Conservation (phyloP, 2,329 filamentous ascomycete genomes). For the Chalaropsis ovoidea region DNA sequence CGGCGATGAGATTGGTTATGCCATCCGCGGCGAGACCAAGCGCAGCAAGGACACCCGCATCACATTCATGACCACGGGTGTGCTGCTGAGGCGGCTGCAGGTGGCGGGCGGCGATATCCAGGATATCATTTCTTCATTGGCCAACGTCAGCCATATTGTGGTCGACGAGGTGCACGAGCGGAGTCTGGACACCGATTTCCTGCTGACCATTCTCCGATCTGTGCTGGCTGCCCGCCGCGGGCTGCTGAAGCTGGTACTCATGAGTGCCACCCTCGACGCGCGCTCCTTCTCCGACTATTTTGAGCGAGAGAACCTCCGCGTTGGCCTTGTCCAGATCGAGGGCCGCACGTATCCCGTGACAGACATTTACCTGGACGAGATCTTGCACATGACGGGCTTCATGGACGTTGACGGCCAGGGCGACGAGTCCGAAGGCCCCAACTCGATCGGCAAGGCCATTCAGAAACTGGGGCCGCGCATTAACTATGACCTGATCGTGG, state of each 20-base stretch:
- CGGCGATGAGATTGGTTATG: constrained; percentile 82
- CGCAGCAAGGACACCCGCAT: constrained; percentile 67
- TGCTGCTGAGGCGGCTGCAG: constrained; percentile 81
- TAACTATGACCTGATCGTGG: constrained; percentile 78
- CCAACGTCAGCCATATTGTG: constrained; percentile 86
- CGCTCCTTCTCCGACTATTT: constrained; percentile 80
- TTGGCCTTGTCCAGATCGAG: constrained; percentile 75
- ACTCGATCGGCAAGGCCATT: constrained; percentile 56
- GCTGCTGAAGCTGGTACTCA: constrained; percentile 78
- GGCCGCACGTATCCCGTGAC: constrained; percentile 83
- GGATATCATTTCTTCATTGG: constrained; percentile 69
- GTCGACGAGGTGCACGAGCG: constrained; percentile 96
- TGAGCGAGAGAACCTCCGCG: constrained; percentile 51
- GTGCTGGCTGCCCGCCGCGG: constrained; percentile 65
- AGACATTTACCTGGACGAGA: constrained; percentile 82
- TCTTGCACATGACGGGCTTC: constrained; percentile 70
- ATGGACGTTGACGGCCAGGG: constrained; percentile 39
- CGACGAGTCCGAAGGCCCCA: constrained; percentile 9
- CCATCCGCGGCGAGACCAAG: constrained; percentile 82
- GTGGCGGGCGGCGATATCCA: constrained; percentile 44
- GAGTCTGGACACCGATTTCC: constrained; percentile 87
- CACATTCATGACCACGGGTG: constrained; percentile 92
- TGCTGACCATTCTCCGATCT: constrained; percentile 77
- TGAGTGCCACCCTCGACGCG: constrained; percentile 93
- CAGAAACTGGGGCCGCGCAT: constrained; percentile 69